Conservation (phyloP, 2,329 filamentous ascomycete genomes). For the Pseudopyricularia cyperi region DNA sequence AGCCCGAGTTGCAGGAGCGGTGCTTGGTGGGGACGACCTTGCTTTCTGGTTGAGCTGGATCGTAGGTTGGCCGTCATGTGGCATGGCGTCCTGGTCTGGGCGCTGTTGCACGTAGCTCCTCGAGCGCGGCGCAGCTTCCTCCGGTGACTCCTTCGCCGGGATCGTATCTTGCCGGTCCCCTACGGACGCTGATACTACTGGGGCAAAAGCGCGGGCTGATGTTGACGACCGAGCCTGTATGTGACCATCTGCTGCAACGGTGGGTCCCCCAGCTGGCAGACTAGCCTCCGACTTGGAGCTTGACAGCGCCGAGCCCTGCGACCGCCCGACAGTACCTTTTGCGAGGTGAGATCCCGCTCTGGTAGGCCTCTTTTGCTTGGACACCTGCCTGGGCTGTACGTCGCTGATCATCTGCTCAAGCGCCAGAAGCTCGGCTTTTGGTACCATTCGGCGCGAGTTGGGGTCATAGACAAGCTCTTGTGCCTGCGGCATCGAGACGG, state of each 20-base stretch:
- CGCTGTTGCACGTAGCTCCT: background rate
- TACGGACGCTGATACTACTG: background rate
- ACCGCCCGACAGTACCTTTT: background rate
- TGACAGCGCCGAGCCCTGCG: background rate
- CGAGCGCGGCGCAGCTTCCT: background rate
- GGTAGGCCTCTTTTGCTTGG: conserved; percentile 6
- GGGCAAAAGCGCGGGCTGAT: background rate
- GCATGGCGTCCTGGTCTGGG: background rate
- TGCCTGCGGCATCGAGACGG: conserved; percentile 17
- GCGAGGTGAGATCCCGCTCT: background rate
- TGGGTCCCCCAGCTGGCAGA: background rate
- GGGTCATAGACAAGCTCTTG: conserved; percentile 46
- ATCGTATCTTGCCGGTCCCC: background rate
- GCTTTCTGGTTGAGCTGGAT: background rate
- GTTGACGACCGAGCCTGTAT: background rate
- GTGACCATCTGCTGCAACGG: background rate
- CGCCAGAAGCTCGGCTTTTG: conserved; percentile 27
- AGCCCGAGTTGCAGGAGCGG: background rate
- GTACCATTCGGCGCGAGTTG: conserved; percentile 52
- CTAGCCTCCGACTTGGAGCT: background rate
- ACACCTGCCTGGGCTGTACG: conserved; percentile 13
- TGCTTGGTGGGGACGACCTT: background rate
- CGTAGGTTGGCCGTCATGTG: background rate
- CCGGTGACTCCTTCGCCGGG: background rate
- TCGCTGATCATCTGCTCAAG: conserved; percentile 26